phyloP scores from a whole-genome alignment of 805 yeast species.

The Pichia deserticola region DNA sequence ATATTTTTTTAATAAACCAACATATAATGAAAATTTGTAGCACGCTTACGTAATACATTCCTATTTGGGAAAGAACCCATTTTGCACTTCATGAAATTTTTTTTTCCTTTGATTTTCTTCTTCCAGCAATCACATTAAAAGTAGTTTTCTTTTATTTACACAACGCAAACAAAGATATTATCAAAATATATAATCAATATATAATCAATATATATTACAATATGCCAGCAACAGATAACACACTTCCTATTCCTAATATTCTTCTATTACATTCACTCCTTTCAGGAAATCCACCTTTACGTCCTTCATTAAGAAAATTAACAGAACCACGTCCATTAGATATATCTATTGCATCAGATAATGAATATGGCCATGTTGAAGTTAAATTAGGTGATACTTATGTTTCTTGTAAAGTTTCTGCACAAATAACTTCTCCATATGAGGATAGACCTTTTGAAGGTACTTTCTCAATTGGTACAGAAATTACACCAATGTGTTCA shows the following conservation, averaged over 20 bases:
- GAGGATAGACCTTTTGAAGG: constrained; percentile 96
- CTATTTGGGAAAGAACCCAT: not conserved
- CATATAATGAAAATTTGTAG: not conserved
- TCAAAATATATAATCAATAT: not conserved
- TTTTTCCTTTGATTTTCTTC: not conserved
- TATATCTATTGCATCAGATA: constrained; percentile 43
- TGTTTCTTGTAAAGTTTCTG: constrained; percentile 64
- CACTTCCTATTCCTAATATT: constrained; percentile 10
- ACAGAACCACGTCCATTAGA: constrained; percentile 9
- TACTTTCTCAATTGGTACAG: constrained; percentile 72
- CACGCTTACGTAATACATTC: not conserved
- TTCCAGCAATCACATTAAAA: not conserved
- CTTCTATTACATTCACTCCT: constrained; percentile 6
- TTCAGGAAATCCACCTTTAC: constrained; percentile 8
- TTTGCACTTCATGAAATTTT: not conserved
- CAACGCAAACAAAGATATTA: not conserved
- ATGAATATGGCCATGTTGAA: constrained; percentile 68
- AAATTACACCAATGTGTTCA: constrained; percentile 84
- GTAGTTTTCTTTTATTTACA: too few species aligned
- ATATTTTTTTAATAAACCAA: too few species aligned
- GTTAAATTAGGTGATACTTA: constrained; percentile 70
- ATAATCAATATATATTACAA: not conserved
- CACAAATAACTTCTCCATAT: constrained; percentile 69
- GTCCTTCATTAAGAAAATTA: constrained; percentile 11
- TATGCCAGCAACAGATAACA: constrained; percentile 10